phyloP scores from a whole-genome alignment of 805 yeast species.

The Nakazawaea populi region DNA sequence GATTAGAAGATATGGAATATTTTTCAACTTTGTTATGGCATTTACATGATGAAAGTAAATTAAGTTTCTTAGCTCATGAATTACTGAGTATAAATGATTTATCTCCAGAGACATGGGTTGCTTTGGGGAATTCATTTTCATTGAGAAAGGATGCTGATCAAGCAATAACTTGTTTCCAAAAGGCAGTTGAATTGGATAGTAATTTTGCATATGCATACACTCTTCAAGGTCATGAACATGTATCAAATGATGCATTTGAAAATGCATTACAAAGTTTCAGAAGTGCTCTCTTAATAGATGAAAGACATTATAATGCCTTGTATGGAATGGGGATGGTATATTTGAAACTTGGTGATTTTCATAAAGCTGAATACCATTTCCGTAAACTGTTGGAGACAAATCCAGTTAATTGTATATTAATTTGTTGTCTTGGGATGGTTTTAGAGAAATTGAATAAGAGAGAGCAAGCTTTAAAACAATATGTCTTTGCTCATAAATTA shows the following conservation, averaged over 20 bases:
- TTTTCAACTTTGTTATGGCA: slow-evolving; percentile 94
- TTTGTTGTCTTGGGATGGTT: slow-evolving; percentile 93
- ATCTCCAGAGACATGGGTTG: slow-evolving; percentile 88
- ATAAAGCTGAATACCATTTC: slow-evolving; percentile 81
- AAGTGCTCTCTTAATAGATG: slow-evolving; percentile 67
- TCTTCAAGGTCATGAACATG: slow-evolving; percentile 87
- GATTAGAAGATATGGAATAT: slow-evolving; percentile 85
- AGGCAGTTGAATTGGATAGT: slow-evolving; percentile 65
- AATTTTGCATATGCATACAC: slow-evolving; percentile 85
- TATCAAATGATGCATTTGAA: slow-evolving; percentile 85
- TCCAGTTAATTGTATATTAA: slow-evolving; percentile 82
- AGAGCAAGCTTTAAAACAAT: slow-evolving; percentile 73
- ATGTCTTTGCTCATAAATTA: slow-evolving; percentile 73
- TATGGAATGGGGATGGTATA: slow-evolving; percentile 96
- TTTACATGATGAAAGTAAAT: slow-evolving; percentile 68
- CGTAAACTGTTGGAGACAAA: slow-evolving; percentile 83
- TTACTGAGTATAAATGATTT: slow-evolving; percentile 56
- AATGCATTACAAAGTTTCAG: slow-evolving; percentile 82
- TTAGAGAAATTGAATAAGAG: slow-evolving; percentile 67
- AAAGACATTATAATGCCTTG: slow-evolving; percentile 87
- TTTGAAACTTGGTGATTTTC: slow-evolving; percentile 77
- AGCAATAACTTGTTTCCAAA: slow-evolving; percentile 80
- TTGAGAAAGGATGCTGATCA: slow-evolving; percentile 80
- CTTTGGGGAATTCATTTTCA: slow-evolving; percentile 84
- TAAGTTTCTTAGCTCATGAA: slow-evolving; percentile 81